These are phyloP conservation scores for Geranomyces variabilis DNA, from an alignment of 192 early-diverging fungal genomes.

Conservation along the genomic window DNA sequence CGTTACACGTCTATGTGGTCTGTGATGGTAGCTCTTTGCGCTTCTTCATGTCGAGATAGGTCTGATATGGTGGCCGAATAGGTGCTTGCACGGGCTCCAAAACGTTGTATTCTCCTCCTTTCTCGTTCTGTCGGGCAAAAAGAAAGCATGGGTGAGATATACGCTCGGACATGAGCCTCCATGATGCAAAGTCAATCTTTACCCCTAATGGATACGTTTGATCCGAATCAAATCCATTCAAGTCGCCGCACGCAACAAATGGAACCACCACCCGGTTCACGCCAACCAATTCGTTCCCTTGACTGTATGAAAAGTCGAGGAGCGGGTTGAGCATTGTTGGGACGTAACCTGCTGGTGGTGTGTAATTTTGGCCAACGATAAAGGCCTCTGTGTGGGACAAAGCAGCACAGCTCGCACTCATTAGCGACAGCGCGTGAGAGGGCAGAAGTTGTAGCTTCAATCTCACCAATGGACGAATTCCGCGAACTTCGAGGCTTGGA, in stretches of 20 bases:
- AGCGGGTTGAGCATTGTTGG: slow-evolving; percentile 91
- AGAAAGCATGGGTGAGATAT: background rate
- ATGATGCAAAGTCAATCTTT: background rate
- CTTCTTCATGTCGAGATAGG: slow-evolving; percentile 37
- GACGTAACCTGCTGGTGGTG: slow-evolving; percentile 79
- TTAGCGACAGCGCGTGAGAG: background rate
- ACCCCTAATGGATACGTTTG: slow-evolving; percentile 68
- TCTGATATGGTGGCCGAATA: slow-evolving; percentile 87
- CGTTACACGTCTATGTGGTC: no score
- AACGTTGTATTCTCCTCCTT: slow-evolving; percentile 49
- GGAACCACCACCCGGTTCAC: slow-evolving; percentile 82
- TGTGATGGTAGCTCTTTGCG: slow-evolving; percentile 12
- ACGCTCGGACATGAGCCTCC: background rate
- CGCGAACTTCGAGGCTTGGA: slow-evolving; percentile 93
- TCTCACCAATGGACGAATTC: slow-evolving; percentile 73
- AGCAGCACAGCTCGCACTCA: no score
- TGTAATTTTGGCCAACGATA: slow-evolving; percentile 89
- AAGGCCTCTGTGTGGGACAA: slow-evolving; percentile 72
- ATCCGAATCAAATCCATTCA: slow-evolving; percentile 87
- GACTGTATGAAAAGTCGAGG: slow-evolving; percentile 76
- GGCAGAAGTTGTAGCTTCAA: background rate
- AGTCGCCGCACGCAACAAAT: slow-evolving; percentile 89
- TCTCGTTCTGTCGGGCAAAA: slow-evolving; percentile 17
- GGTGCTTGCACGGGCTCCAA: slow-evolving; percentile 82
- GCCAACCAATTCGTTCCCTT: slow-evolving; percentile 66